Evolutionary conservation across 2,329 filamentous ascomycete genomes (phyloP), one percentile per base, ranked within the genome.

Genomic region (Helminthosporium solani): DNA sequence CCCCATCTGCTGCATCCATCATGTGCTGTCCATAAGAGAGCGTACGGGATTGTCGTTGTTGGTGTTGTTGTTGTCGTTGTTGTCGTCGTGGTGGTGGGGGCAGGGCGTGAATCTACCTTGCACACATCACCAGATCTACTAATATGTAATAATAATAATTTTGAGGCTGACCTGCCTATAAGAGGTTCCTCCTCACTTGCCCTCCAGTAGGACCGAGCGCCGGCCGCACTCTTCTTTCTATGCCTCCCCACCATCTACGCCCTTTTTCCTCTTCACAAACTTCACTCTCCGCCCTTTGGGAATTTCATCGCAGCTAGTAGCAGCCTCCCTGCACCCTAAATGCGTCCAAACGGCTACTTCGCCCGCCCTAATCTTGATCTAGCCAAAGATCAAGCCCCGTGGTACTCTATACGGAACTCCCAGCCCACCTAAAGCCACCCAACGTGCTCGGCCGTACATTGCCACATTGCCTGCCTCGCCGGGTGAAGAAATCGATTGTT

Each of bases 1-100:
- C 63, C 56, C 63, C 65, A 57, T 66, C 67, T 50, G 61, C 67
- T 50, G 61, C 66, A 53, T 65, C 60, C 68, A 71, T 71, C 39
- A 59, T 63, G 35, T 25, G 11, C n/a, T 51, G 51, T 63, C 64
- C 63, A 66, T 66, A 58, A 57, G 54, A 53, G 35, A 47, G 54
- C 44, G 60, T 49, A 60, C 56, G 42, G 58, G 57, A 50, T 49
- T 54, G 58, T 60, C 48, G 60, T 58, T n/a, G n/a, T n/a, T n/a
- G n/a, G n/a, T n/a, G n/a, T n/a, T n/a, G n/a, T n/a, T n/a, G n/a
- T n/a, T n/a, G n/a, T n/a, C n/a, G n/a, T n/a, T n/a, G n/a, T n/a
- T n/a, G n/a, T n/a, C n/a, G n/a, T n/a, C n/a, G 56, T 61, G 54
- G 53, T 36, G 53, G 3, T 38, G 19, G 35, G 35, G 7, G 28